Evolutionary conservation across 139 green algal genomes (phyloP).

Genomic region (Chlorella sp.): DNA sequence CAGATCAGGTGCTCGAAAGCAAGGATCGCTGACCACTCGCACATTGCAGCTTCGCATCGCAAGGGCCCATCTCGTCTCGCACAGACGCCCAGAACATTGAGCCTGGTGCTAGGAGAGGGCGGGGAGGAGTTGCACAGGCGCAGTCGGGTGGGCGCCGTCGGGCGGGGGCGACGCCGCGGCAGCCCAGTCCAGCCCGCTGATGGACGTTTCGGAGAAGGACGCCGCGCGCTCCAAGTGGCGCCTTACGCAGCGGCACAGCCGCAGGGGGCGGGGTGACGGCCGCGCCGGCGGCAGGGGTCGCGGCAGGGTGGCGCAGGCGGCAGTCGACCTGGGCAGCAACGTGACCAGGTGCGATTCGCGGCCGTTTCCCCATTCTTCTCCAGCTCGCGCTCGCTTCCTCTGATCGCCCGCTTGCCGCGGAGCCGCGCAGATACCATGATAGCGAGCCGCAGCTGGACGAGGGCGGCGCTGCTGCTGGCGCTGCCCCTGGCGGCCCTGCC

Average conservation of each 20-base stretch:
- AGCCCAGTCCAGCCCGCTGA: neutral
- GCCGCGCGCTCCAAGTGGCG: conserved; percentile 27
- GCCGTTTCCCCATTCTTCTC: no score
- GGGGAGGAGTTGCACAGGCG: no score
- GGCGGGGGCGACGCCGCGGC: neutral
- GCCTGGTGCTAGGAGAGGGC: no score
- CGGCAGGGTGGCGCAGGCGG: neutral
- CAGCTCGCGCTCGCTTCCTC: no score
- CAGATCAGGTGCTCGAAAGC: no score
- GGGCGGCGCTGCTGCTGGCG: no score
- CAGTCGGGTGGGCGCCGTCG: neutral
- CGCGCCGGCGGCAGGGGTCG: conserved; percentile 4
- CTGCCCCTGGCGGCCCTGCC: conserved; percentile 1
- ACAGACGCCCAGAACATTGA: no score
- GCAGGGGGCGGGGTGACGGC: neutral
- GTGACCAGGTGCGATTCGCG: neutral
- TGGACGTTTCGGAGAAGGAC: conserved; percentile 40
- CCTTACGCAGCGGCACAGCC: conserved; percentile 18
- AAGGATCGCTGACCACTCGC: no score
- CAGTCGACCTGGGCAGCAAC: conserved; percentile 9
- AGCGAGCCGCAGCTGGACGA: conserved; percentile 4
- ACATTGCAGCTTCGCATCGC: no score
- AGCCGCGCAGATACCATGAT: conserved; percentile 19
- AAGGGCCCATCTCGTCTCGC: no score
- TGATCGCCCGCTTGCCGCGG: no score